Percentiles rank a stretch among this genome's conserved stretches.
phyloP scores from a whole-genome alignment of 2,329 filamentous ascomycete species.

The Domatiomyces catenatus region DNA sequence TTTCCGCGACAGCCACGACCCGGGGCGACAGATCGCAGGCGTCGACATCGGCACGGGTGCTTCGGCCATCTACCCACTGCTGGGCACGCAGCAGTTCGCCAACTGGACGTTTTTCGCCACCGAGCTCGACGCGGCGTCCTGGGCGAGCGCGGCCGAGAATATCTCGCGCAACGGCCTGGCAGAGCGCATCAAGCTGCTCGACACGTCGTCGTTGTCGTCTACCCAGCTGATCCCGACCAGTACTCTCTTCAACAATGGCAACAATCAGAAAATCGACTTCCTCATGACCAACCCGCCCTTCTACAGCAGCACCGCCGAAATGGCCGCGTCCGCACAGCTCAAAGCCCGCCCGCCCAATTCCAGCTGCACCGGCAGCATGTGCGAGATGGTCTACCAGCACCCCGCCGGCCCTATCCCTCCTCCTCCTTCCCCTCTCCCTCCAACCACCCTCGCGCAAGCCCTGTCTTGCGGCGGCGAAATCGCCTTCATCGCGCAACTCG shows the following conservation, averaged over 20 bases:
- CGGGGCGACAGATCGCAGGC: constrained; percentile 45
- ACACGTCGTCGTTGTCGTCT: constrained; percentile 19
- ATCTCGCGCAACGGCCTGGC: constrained; percentile 50
- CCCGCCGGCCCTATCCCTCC: constrained; percentile 41
- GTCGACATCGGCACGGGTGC: constrained; percentile 83
- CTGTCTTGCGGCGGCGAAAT: constrained; percentile 42
- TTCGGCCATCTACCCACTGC: constrained; percentile 76
- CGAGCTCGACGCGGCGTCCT: constrained; percentile 61
- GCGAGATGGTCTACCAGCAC: constrained; percentile 81
- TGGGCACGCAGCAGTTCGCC: constrained; percentile 54
- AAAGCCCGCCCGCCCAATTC: constrained; percentile 57
- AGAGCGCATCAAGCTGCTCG: constrained; percentile 48
- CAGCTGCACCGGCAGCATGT: constrained; percentile 54
- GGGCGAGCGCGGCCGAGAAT: constrained; percentile 52
- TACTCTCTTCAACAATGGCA: no score
- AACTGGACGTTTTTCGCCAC: constrained; percentile 60
- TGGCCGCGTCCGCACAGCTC: constrained; percentile 46
- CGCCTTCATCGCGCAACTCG: constrained; percentile 35
- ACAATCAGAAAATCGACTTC: constrained; percentile 48
- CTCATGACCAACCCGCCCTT: constrained; percentile 93
- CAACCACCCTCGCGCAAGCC: background rate
- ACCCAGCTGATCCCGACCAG: background rate
- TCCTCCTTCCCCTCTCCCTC: background rate
- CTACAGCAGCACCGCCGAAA: constrained; percentile 58
- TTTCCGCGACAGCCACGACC: constrained; percentile 36